Conservation (phyloP, 495 filamentous ascomycete species). For the Bacidia gigantensis region DNA sequence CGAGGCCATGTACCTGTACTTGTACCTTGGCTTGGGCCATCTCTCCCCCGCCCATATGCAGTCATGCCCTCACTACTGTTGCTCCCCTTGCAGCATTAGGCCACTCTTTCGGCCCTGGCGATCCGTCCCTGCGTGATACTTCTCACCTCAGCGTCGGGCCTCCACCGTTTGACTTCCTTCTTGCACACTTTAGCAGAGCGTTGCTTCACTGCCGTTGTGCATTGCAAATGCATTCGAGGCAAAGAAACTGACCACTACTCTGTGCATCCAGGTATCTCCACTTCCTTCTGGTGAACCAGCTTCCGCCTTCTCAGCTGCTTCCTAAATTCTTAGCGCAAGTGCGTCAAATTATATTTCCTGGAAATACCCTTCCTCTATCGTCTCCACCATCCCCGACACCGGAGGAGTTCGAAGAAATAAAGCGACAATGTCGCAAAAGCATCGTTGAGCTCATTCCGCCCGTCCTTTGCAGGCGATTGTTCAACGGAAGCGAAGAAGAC, state of each 20-base stretch:
- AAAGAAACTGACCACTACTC: neutral
- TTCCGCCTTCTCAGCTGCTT: conserved; percentile 53
- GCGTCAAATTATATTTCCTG: conserved; percentile 65
- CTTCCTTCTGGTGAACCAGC: conserved; percentile 46
- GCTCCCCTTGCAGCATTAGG: neutral
- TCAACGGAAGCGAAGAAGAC: conserved; percentile 23
- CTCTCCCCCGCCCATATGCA: neutral
- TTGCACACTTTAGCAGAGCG: neutral
- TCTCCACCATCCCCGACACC: conserved; percentile 23
- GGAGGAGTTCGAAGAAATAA: conserved; percentile 34
- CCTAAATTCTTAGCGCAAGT: conserved; percentile 59
- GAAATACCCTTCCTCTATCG: conserved; percentile 45
- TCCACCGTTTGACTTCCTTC: no score
- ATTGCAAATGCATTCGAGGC: no score
- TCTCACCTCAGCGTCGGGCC: neutral
- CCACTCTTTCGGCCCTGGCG: neutral
- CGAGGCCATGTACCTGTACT: neutral
- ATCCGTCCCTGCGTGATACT: neutral
- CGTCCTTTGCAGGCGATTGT: conserved; percentile 27
- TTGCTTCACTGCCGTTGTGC: neutral
- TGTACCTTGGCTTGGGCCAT: neutral
- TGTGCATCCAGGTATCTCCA: conserved; percentile 51
- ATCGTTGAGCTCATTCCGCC: conserved; percentile 36
- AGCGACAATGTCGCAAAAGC: conserved; percentile 39
- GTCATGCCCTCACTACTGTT: no score